Conservation (phyloP, 2,329 filamentous ascomycete genomes). For the Alternaria sp. region DNA sequence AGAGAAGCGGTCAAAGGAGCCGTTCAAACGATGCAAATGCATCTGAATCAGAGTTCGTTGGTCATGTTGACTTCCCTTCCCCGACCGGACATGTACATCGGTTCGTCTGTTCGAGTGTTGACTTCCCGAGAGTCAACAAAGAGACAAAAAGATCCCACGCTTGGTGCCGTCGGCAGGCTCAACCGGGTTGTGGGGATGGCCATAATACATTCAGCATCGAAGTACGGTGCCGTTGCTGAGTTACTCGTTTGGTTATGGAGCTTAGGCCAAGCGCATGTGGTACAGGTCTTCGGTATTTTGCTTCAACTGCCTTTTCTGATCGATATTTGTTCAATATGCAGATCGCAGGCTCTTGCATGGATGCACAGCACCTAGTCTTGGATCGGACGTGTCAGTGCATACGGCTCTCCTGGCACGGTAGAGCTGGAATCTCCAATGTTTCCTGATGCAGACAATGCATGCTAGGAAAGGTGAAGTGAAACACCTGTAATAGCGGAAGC, state of each 20-base stretch:
- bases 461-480: background rate
- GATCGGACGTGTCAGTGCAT: background rate
- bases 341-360: slow-evolving; percentile 4
- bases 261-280: slow-evolving; percentile 1
- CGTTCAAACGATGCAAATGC: slow-evolving; percentile 19
- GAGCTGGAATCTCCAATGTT: background rate
- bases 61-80: slow-evolving; percentile 24
- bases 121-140: slow-evolving; percentile 16
- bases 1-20: slow-evolving; percentile 24
- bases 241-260: slow-evolving; percentile 2
- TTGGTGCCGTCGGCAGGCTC: background rate
- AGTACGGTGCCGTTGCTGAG: background rate
- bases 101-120: slow-evolving; percentile 11
- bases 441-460: background rate
- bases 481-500: background rate
- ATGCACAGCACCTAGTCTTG: background rate
- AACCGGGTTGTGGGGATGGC: slow-evolving; percentile 2
- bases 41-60: slow-evolving; percentile 12
- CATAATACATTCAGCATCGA: background rate
- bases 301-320: background rate
- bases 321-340: slow-evolving; percentile 14
- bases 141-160: background rate
- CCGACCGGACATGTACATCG: slow-evolving; percentile 19
- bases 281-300: background rate
- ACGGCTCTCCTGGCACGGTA: background rate